These are phyloP conservation scores for Turritis glabra DNA, from an alignment of 345 rosid genomes.

Conservation along the genomic window DNA sequence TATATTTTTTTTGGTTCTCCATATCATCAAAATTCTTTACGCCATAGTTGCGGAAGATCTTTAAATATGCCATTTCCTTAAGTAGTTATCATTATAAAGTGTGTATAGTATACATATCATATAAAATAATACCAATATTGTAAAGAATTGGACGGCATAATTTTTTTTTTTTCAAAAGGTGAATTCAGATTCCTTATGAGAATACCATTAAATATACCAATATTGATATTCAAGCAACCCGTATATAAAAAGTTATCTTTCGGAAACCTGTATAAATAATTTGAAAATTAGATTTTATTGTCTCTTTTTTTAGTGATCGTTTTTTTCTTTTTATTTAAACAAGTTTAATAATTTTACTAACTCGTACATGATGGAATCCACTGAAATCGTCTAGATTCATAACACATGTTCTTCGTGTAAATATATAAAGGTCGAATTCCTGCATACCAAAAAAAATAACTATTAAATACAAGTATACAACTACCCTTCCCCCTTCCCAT, in stretches of 20 bases:
- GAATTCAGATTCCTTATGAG: conserved; percentile 24
- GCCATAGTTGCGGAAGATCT: conserved; percentile 40
- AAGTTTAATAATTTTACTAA: conserved; percentile 18
- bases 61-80: conserved; percentile 31
- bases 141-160: conserved; percentile 17
- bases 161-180: neutral
- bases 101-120: conserved; percentile 24
- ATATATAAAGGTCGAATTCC: neutral
- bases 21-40: conserved; percentile 36
- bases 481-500: neutral
- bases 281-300: neutral
- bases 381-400: conserved; percentile 13
- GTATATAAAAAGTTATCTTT: conserved; percentile 1
- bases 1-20: conserved; percentile 12
- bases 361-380: conserved; percentile 18
- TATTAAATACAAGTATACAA: neutral
- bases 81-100: conserved; percentile 42
- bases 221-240: conserved; percentile 35
- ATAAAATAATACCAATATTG: conserved; percentile 16
- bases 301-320: neutral
- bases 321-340: neutral
- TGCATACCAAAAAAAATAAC: neutral
- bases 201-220: conserved; percentile 11
- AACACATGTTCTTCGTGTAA: conserved; percentile 20
- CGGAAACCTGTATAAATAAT: neutral